A percentile compares a stretch with the other conserved stretches of the same genome.
phyloP scores from a whole-genome alignment of 176 grass and related monocot species.

The Aegilops tauschii region DNA sequence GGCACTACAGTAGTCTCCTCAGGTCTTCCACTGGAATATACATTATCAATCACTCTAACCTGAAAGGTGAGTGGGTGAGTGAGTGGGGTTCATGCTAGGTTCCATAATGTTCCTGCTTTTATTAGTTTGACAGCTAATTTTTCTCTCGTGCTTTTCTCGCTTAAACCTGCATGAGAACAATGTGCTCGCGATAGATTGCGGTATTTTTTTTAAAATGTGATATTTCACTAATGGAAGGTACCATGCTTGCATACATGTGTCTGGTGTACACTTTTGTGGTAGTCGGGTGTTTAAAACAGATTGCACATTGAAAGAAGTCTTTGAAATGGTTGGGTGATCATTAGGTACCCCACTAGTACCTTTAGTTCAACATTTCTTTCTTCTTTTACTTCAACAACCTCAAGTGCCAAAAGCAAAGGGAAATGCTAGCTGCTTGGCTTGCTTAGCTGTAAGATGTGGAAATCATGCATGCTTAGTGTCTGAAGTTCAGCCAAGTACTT shows the following conservation, averaged over 20 bases:
- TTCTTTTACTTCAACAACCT: background rate
- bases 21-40: conserved; percentile 10
- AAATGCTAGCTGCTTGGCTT: background rate
- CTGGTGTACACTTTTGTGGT: background rate
- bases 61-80: background rate
- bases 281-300: background rate
- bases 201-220: background rate
- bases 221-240: background rate
- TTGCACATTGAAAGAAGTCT: background rate
- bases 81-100: background rate
- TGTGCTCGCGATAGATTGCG: background rate
- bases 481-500: background rate
- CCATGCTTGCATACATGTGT: background rate
- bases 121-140: background rate
- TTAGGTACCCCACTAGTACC: background rate
- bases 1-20: background rate
- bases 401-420: background rate
- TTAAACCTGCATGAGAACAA: background rate
- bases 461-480: background rate
- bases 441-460: background rate
- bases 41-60: background rate
- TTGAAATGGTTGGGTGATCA: background rate
- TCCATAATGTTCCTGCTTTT: background rate
- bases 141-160: background rate
- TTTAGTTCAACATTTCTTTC: background rate